Evolutionary conservation across 441 rosid genomes (phyloP).

Genomic region (Melastoma candidum): DNA sequence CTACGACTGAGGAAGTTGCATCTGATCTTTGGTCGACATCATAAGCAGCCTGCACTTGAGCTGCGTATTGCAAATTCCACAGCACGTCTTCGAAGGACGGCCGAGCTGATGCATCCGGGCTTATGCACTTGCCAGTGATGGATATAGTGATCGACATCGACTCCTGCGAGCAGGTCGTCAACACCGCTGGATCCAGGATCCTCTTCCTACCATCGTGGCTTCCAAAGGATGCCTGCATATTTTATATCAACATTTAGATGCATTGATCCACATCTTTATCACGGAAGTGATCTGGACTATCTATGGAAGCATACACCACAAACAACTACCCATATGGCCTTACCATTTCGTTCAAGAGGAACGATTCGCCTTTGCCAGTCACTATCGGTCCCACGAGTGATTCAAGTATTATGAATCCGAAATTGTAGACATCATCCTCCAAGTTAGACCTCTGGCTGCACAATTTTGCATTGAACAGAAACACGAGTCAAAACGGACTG

Average conservation of each 20-base stretch:
- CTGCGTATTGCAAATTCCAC: constrained; percentile 89
- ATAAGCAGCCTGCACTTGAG: constrained; percentile 83
- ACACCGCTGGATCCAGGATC: constrained; percentile 75
- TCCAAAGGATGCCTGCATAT: constrained; percentile 68
- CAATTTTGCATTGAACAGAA: neutral
- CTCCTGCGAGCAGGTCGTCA: constrained; percentile 82
- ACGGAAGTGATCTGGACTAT: neutral
- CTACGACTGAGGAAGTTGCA: constrained; percentile 33
- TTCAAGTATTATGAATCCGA: constrained; percentile 82
- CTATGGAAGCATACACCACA: neutral
- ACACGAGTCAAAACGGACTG: neutral
- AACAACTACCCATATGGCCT: constrained; percentile 1
- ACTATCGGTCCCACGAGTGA: constrained; percentile 80
- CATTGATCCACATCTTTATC: neutral
- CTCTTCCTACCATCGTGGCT: constrained; percentile 83
- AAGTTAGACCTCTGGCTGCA: constrained; percentile 43
- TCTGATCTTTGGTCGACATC: constrained; percentile 79
- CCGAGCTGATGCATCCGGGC: constrained; percentile 56
- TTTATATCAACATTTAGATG: neutral
- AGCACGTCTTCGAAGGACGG: constrained; percentile 92
- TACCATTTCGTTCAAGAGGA: constrained; percentile 90
- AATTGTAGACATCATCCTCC: constrained; percentile 91
- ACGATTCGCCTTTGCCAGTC: constrained; percentile 72
- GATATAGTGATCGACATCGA: constrained; percentile 71
- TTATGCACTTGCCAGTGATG: constrained; percentile 75